Evolutionary conservation across 352 stramenopile genomes (phyloP).

Genomic region (Globisporangium barbulae): DNA sequence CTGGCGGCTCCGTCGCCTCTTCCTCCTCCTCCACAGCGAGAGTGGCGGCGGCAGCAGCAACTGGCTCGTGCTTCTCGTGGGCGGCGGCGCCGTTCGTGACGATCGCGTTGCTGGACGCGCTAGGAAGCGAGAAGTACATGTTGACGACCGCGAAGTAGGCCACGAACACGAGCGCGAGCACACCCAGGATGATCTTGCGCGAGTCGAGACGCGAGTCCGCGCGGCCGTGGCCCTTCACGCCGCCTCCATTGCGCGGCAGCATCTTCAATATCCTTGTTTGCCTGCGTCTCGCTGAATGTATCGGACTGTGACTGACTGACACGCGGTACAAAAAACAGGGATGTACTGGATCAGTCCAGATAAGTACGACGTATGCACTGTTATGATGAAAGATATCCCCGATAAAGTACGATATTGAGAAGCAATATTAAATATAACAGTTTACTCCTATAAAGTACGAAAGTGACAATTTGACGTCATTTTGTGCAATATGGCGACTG

Average conservation of each 20-base stretch:
- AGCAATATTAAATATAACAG: no score
- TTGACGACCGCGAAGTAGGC: slow-evolving; percentile 67
- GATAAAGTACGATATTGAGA: no score
- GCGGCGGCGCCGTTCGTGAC: slow-evolving; percentile 7
- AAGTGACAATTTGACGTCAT: no score
- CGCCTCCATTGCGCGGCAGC: slow-evolving; percentile 31
- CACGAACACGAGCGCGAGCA: slow-evolving; percentile 54
- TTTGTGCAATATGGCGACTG: no score
- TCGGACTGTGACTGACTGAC: not conserved
- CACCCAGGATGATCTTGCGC: slow-evolving; percentile 53
- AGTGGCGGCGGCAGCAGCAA: slow-evolving; percentile 14
- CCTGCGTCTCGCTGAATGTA: not conserved
- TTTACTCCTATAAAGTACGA: no score
- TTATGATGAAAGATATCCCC: no score
- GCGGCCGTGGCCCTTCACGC: slow-evolving; percentile 1
- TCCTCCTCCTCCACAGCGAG: slow-evolving; percentile 11
- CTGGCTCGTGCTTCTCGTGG: slow-evolving; percentile 11
- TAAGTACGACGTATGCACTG: no score
- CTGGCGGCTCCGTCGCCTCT: not conserved
- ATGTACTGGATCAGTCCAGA: not conserved
- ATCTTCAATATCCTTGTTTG: slow-evolving; percentile 14
- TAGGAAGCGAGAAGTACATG: slow-evolving; percentile 54
- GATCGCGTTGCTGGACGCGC: not conserved
- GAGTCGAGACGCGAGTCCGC: slow-evolving; percentile 24
- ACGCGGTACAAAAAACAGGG: not conserved